These are phyloP conservation scores for Stipa capillata DNA, from an alignment of 176 grass and related monocot genomes.

Conservation along the genomic window DNA sequence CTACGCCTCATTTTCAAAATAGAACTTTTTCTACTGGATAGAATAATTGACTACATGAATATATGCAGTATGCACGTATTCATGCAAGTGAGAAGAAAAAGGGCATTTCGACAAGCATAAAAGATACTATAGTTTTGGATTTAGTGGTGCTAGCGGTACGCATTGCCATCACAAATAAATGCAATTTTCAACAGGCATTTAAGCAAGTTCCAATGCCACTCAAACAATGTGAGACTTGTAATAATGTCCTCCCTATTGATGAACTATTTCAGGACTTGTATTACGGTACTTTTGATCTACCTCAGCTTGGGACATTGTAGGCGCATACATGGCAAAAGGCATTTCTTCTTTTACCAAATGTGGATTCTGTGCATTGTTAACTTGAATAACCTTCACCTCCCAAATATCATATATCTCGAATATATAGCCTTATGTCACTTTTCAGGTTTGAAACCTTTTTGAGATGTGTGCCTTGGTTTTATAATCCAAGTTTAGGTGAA, in stretches of 20 bases:
- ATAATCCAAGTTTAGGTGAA: neutral
- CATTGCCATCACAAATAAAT: neutral
- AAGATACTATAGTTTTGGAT: neutral
- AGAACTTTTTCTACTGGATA: no score
- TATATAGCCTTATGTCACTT: neutral
- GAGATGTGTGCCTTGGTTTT: no score
- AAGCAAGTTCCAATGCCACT: neutral
- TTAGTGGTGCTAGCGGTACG: neutral
- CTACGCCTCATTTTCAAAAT: no score
- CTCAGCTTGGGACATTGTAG: neutral
- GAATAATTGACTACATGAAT: no score
- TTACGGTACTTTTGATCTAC: neutral
- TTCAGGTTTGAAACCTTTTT: neutral
- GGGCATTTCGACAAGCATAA: no score
- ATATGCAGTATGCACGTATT: no score
- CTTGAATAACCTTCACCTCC: neutral
- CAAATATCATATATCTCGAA: neutral
- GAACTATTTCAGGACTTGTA: neutral
- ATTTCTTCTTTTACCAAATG: slow-evolving; percentile 25
- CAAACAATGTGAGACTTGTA: neutral
- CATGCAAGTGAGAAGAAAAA: no score
- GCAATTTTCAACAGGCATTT: neutral
- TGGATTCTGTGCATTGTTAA: neutral
- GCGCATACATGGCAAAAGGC: neutral
- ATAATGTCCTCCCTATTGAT: neutral